Evolutionary conservation across 345 rosid genomes (phyloP).

Genomic region (Combretum micranthum): DNA sequence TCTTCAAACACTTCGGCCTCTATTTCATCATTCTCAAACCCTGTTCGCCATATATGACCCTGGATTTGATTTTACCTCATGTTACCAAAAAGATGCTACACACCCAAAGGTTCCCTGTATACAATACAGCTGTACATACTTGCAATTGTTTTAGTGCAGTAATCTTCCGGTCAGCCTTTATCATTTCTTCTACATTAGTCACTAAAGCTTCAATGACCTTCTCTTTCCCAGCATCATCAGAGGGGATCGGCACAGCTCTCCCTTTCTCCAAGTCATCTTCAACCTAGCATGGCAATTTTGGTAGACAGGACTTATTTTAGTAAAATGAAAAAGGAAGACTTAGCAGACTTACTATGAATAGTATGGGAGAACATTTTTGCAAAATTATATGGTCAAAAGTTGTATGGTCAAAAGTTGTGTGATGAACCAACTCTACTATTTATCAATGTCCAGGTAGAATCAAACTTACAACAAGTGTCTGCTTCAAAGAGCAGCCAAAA

Average conservation of each 20-base stretch:
- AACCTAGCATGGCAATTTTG: conserved; percentile 30
- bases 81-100: conserved; percentile 7
- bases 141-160: conserved; percentile 93
- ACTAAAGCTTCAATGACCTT: conserved; percentile 77
- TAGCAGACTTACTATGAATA: too few relatives aligned
- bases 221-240: conserved; percentile 66
- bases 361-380: too few relatives aligned
- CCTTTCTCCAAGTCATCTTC: conserved; percentile 72
- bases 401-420: too few relatives aligned
- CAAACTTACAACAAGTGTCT: too few relatives aligned
- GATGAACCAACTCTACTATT: too few relatives aligned
- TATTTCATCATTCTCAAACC: conserved; percentile 65
- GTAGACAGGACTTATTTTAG: too few relatives aligned
- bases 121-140: conserved; percentile 39
- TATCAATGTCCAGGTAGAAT: too few relatives aligned
- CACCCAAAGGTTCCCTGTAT: neutral
- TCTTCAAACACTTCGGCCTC: conserved; percentile 79
- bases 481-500: too few relatives aligned
- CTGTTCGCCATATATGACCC: conserved; percentile 99
- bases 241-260: conserved; percentile 64
- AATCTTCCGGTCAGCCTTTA: conserved; percentile 88
- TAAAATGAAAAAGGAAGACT: too few relatives aligned
- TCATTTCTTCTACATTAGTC: conserved; percentile 85
- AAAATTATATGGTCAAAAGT: too few relatives aligned
- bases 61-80: conserved; percentile 13